These are phyloP conservation scores for Lipomyces yamadae DNA, from an alignment of 805 yeast genomes.

Conservation along the genomic window DNA sequence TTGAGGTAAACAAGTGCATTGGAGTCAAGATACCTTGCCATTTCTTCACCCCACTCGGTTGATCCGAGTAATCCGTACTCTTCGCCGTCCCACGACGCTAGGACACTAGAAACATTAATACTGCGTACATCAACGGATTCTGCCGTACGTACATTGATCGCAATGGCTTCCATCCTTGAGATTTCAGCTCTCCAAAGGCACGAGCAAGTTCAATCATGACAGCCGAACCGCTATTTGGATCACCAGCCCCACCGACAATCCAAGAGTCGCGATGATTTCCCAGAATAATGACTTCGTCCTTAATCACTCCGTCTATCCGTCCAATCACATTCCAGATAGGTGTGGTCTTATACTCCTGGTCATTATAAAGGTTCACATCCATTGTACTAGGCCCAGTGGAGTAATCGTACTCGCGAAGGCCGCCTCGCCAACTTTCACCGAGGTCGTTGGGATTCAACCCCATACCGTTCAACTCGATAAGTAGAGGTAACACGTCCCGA, in stretches of 20 bases:
- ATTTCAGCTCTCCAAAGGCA: slow-evolving; percentile 56
- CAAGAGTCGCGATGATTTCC: slow-evolving; percentile 85
- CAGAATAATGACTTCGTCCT: slow-evolving; percentile 61
- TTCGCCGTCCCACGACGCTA: slow-evolving; percentile 84
- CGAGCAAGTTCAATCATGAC: slow-evolving; percentile 66
- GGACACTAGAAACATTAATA: slow-evolving; percentile 41
- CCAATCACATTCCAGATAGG: slow-evolving; percentile 71
- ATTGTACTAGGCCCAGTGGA: slow-evolving; percentile 57
- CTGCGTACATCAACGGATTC: not conserved
- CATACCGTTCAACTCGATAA: slow-evolving; percentile 60
- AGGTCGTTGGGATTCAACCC: slow-evolving; percentile 53
- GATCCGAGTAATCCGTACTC: slow-evolving; percentile 76
- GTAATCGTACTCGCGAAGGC: slow-evolving; percentile 53
- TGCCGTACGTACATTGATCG: slow-evolving; percentile 55
- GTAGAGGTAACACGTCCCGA: slow-evolving; percentile 59
- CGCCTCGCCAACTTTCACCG: slow-evolving; percentile 55
- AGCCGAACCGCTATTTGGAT: slow-evolving; percentile 78
- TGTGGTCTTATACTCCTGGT: slow-evolving; percentile 64
- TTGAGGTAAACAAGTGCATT: slow-evolving; percentile 70
- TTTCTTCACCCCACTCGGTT: slow-evolving; percentile 75
- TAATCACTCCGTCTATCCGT: slow-evolving; percentile 57
- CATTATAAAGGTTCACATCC: slow-evolving; percentile 60
- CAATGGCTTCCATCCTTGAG: slow-evolving; percentile 71
- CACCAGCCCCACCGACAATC: slow-evolving; percentile 79
- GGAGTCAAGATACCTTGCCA: slow-evolving; percentile 52